Evolutionary conservation across 2,329 filamentous ascomycete genomes (phyloP).

Genomic region (Penicillium sclerotigenum): DNA sequence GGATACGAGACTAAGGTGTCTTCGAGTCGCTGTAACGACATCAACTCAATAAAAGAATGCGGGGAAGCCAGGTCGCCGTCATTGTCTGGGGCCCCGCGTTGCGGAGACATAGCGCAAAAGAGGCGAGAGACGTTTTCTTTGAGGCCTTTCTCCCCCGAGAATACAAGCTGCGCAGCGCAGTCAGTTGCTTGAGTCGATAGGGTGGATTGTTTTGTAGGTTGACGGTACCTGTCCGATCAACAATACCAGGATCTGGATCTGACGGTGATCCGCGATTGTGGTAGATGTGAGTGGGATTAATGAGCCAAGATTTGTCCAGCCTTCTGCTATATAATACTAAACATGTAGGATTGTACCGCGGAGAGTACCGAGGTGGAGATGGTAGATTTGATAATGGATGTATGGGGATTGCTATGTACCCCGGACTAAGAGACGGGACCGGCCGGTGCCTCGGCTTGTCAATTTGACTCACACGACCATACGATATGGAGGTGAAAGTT

Average conservation of each 20-base stretch:
- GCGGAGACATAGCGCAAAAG: constrained; percentile 17
- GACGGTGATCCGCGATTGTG: neutral
- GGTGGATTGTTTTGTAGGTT: neutral
- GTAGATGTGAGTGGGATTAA: neutral
- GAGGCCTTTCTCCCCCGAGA: too few species aligned
- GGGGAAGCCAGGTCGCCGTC: constrained; percentile 15
- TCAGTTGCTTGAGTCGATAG: neutral
- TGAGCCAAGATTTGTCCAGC: neutral
- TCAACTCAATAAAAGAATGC: constrained; percentile 29
- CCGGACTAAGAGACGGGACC: constrained; percentile 5
- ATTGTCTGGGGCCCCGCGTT: constrained; percentile 1
- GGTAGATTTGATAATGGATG: neutral
- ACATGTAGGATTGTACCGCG: neutral
- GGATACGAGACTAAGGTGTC: constrained; percentile 8
- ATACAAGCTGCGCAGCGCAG: neutral
- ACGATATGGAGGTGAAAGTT: neutral
- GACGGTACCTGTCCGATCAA: constrained; percentile 1
- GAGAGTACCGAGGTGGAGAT: neutral
- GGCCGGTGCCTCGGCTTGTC: constrained; percentile 18
- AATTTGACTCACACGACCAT: neutral
- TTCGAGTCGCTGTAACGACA: constrained; percentile 31
- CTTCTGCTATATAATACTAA: neutral
- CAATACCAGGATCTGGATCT: neutral
- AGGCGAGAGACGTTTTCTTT: neutral
- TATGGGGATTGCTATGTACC: constrained; percentile 1